Base-by-base conservation (phyloP, 2,329 filamentous ascomycete species). In the Cytospora paraplurivora region DNA sequence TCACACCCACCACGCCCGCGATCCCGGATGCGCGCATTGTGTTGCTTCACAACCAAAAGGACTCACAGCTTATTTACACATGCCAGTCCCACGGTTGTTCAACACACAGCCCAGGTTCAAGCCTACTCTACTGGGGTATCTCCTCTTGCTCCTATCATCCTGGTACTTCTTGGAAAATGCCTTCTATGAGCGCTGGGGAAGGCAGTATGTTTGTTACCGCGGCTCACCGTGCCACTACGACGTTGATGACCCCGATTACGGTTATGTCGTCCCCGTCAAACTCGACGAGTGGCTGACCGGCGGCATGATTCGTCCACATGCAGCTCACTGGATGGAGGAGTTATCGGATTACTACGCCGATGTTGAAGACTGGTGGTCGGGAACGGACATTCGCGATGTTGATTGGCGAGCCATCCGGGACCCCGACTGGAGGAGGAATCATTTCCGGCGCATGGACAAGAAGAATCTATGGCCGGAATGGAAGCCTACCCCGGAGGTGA, bases 271-370 rank as follows among this genome's bases (percentile, higher is more conserved):
- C 53, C 85, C 86, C 3, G 81, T 86, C 62, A 88, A 88, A 75
- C 69, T 88, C 13, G 85, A 88, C 70, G 80, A 88, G 68, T 88
- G 85, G 85, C 71, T 77, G 10, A 84, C 82, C 0, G 81, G 82
- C 17, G 85, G 85, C 1, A 74, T 73, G 38, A 82, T 82, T 6
- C 80, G 82, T 44, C 69, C 67, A 1, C 51, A 79, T 4, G 72
- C 74, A 15, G 71, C 71, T n/a, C 71, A 73, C 51, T 67, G 77
- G 1, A 68, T 71, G 5, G 79, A 85, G 56, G 78, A 83, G 41
- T 66, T 79, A 1, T 73, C 74, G 7, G 85, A 87, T 68, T 71
- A 76, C 66, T 56, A 76, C 27, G 82, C 81, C 0, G 84, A 87
- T 35, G 65, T 78, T 7, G 72, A 75, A 55, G 84, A 87, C 68